Evolutionary conservation across 2,329 filamentous ascomycete genomes (phyloP).

Genomic region (Ophiocordyceps camponoti-leonardi): DNA sequence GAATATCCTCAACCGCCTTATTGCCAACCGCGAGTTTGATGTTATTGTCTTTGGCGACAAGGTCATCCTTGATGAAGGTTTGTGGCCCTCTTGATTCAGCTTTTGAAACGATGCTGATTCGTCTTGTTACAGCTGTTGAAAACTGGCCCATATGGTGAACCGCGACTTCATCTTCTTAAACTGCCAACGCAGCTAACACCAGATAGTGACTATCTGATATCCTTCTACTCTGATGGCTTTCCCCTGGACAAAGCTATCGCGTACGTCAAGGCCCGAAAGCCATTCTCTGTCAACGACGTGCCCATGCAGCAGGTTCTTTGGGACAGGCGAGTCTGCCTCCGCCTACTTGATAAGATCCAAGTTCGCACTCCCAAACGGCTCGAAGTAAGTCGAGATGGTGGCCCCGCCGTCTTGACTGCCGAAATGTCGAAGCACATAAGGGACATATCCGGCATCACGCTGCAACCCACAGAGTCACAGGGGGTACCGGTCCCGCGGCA

Average conservation of each 20-base stretch:
- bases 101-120: background rate
- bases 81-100: background rate
- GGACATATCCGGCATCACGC: conserved; percentile 58
- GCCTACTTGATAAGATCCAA: conserved; percentile 72
- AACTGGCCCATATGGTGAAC: conserved; percentile 81
- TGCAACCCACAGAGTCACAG: conserved; percentile 52
- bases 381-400: conserved; percentile 86
- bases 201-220: conserved; percentile 73
- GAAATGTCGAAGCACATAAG: conserved; percentile 69
- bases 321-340: conserved; percentile 82
- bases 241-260: conserved; percentile 93
- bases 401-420: conserved; percentile 58
- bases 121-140: conserved; percentile 47
- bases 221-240: conserved; percentile 96
- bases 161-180: background rate
- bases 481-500: conserved; percentile 47
- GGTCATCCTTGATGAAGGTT: conserved; percentile 84
- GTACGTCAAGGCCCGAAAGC: conserved; percentile 82
- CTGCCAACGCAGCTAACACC: background rate
- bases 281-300: conserved; percentile 93
- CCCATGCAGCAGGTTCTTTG: conserved; percentile 95
- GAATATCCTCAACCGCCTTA: conserved; percentile 85
- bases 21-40: conserved; percentile 83
- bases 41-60: conserved; percentile 98
- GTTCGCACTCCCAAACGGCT: conserved; percentile 79